Evolutionary conservation across 805 yeast genomes (phyloP), one percentile per base, ranked within the genome.

Genomic region (Candida chilensis): DNA sequence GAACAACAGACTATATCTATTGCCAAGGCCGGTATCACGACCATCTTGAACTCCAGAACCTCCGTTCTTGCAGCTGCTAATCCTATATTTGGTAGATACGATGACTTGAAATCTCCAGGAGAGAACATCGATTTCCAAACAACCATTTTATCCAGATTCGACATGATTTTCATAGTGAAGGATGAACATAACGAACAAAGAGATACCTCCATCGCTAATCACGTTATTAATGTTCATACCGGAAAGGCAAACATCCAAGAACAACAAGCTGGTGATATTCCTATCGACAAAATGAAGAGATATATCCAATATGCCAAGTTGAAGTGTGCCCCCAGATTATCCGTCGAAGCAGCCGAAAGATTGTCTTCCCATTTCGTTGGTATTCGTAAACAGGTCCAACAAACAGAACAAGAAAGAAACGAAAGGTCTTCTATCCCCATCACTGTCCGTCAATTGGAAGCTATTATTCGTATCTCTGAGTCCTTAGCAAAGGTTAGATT

Each of bases 1-100:
- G 99, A 92, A 62, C 99, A 92, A 57, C 99, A 92, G 58, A 92
- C 98, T 0, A 92, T 92, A 36, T 90, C 97, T 10, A 88, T 92
- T 52, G 98, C 99, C 19, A 92, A 92, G 54, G 99, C 99, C 7
- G 99, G 99, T 54, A 92, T 92, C 43, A 92, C 97, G 2, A 92
- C 99, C 0, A 88, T 92, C 33, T 68, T 92, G 43, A 92, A 92
- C 56, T 92, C 98, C 3, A 73, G 99, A 58, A 92, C 98, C 0
- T 79, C 95, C 20, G 98, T 92, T 4, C 64, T 92, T 28, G 98
- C 98, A 0, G 98, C 98, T 16, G 98, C 98, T 5, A 92, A 92
- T 57, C 99, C 99, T 3, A 76, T 87, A 24, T 92, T 82, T 54
- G 99, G 99, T 36, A 72, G 97, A 39, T 92, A 92, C 54, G 97